Conservation (phyloP, 352 stramenopile species). For the Phytophthora brassicae region DNA sequence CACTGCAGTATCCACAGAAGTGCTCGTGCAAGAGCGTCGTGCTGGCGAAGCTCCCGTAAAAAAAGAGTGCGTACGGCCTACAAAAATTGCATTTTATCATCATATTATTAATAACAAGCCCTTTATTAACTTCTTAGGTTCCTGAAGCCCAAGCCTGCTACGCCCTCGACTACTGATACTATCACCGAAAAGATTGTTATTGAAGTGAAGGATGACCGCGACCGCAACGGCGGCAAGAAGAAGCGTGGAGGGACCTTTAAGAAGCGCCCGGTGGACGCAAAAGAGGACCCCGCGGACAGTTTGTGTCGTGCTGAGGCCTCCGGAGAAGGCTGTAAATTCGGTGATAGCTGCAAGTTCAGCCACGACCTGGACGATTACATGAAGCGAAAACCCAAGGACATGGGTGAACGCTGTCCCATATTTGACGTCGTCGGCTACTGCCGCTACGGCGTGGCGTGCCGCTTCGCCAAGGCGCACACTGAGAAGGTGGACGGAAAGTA, state of each 20-base stretch:
- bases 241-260: conserved; percentile 81
- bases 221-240: conserved; percentile 29
- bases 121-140: conserved; percentile 38
- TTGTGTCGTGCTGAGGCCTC: conserved; percentile 72
- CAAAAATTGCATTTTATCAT: conserved; percentile 2
- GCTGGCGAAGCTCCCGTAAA: conserved; percentile 48
- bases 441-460: conserved; percentile 91
- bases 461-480: conserved; percentile 88
- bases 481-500: conserved; percentile 52
- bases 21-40: conserved; percentile 10
- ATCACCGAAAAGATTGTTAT: neutral
- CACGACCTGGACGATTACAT: conserved; percentile 86
- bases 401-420: conserved; percentile 74
- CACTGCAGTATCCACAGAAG: conserved; percentile 3
- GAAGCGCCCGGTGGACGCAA: conserved; percentile 75
- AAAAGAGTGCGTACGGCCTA: conserved; percentile 38
- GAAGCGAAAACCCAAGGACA: conserved; percentile 83
- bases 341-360: conserved; percentile 85
- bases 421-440: conserved; percentile 89
- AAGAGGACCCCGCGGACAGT: conserved; percentile 59
- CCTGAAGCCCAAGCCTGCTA: conserved; percentile 46
- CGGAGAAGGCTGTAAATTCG: conserved; percentile 65
- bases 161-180: conserved; percentile 1
- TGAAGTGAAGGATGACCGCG: conserved; percentile 12
- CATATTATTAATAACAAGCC: conserved; percentile 1